These are phyloP conservation scores for Malus hybrid DNA, from an alignment of 331 rosid genomes.

Conservation along the genomic window DNA sequence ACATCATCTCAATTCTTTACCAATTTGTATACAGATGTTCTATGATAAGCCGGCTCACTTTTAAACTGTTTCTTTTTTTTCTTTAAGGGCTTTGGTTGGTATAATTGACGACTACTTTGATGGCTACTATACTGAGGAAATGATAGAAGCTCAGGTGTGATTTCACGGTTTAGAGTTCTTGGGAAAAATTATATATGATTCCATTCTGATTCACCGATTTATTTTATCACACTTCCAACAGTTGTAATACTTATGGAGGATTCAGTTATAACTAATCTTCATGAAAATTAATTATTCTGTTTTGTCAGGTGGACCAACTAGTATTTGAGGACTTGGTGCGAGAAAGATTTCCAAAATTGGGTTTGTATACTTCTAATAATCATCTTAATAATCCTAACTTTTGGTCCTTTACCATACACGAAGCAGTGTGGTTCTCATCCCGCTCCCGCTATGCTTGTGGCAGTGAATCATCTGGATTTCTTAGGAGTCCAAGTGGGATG, in stretches of 20 bases:
- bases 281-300: conserved; percentile 10
- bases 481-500: conserved; percentile 99
- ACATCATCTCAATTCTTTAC: neutral
- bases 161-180: neutral
- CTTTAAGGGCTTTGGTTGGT: conserved; percentile 73
- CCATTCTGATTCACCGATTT: conserved; percentile 2
- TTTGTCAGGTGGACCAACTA: conserved; percentile 90
- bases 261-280: conserved; percentile 6
- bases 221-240: conserved; percentile 6
- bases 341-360: conserved; percentile 85
- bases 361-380: conserved; percentile 36
- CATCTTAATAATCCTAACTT: conserved; percentile 7
- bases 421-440: conserved; percentile 23
- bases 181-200: neutral
- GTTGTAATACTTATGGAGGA: neutral
- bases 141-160: conserved; percentile 91
- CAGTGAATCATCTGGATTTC: conserved; percentile 96
- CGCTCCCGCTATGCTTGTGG: conserved; percentile 35
- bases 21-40: neutral
- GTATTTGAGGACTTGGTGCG: conserved; percentile 88
- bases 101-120: conserved; percentile 78
- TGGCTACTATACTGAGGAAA: conserved; percentile 89
- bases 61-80: conserved; percentile 20
- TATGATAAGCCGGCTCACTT: neutral
- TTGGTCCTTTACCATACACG: conserved; percentile 11